Evolutionary conservation across 176 grass and related monocot genomes (phyloP), one percentile per base, ranked within the genome.

Genomic region (Echinochloa phyllopogon): DNA sequence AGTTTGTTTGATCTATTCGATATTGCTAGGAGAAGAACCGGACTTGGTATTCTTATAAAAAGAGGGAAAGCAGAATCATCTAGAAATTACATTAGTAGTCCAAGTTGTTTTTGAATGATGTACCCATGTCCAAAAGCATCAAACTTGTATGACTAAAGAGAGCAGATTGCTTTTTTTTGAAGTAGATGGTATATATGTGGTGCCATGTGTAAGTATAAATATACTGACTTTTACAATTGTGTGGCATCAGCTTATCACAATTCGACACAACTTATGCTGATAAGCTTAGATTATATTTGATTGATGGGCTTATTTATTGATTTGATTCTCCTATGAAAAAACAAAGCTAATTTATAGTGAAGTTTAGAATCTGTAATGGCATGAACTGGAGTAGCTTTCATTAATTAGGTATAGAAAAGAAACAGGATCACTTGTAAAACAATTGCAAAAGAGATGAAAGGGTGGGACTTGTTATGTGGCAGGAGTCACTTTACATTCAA

Each of bases 381-480:
- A 63, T 62, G 57, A 74, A 74, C 27, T 49, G 24, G 18, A 80
- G 39, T 53, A 62, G n/a, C 52, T 52, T 71, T 77, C 44, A 73
- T 23, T 62, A 62, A 80, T 82, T 49, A 82, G 18, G 63, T 83
- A 55, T n/a, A 20, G 66, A 70, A 79, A 60, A 60, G 42, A 81
- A 60, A 50, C 37, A 25, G 69, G 69, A 44, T 38, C 52, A 29
- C 12, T 36, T 51, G 33, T 81, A 89, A 80, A 80, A 76, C 41
- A 85, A 82, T 55, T 23, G 64, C 8, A 12, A 25, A 29, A 79
- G 77, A 20, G 47, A 21, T 45, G 37, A 48, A 21, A 27, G 55
- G 41, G 72, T 78, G 83, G 70, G 64, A 33, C 53, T 51, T 56
- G 48, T 25, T 86, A 82, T 56, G 83, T 86, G 83, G 88, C 88